Conservation (phyloP, 2,329 filamentous ascomycete species). For the Fusarium illudens region DNA sequence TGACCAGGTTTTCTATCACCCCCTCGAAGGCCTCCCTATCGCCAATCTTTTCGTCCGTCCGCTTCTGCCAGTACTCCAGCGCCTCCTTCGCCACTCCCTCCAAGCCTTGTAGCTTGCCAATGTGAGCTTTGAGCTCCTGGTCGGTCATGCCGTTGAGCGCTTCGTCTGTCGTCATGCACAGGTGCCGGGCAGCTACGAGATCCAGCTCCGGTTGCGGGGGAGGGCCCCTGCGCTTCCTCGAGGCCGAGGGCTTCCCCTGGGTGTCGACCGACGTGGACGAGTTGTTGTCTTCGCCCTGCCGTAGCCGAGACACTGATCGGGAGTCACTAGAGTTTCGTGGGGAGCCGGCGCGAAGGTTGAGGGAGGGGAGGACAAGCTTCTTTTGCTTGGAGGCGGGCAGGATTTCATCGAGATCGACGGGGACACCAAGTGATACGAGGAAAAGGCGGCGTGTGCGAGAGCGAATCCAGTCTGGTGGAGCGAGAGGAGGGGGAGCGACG, state of each 20-base stretch:
- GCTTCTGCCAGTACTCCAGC: constrained; percentile 87
- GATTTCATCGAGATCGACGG: constrained; percentile 96
- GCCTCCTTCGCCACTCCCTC: constrained; percentile 78
- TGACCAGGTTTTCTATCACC: constrained; percentile 95
- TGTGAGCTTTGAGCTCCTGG: constrained; percentile 76
- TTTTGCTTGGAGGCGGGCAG: constrained; percentile 97
- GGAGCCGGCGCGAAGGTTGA: constrained; percentile 72
- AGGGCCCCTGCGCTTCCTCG: constrained; percentile 63
- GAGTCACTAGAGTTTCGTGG: constrained; percentile 65
- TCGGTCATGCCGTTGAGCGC: constrained; percentile 83
- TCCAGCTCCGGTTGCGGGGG: constrained; percentile 80
- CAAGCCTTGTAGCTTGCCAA: constrained; percentile 73
- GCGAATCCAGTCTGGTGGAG: constrained; percentile 97
- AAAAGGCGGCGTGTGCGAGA: constrained; percentile 94
- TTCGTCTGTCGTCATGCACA: constrained; percentile 86
- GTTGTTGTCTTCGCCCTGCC: constrained; percentile 59
- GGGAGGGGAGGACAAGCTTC: constrained; percentile 91
- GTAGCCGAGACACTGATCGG: constrained; percentile 56
- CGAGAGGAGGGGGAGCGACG: constrained; percentile 90
- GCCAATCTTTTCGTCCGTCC: constrained; percentile 84
- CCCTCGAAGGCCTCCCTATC: constrained; percentile 95
- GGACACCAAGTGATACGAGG: constrained; percentile 93
- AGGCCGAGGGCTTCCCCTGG: constrained; percentile 60
- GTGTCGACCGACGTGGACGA: constrained; percentile 68
- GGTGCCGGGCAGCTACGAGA: constrained; percentile 76